Percentiles rank a stretch among this genome's conserved stretches.
Conservation (phyloP, 106 monocot species). For the Hemerocallis citrina region DNA sequence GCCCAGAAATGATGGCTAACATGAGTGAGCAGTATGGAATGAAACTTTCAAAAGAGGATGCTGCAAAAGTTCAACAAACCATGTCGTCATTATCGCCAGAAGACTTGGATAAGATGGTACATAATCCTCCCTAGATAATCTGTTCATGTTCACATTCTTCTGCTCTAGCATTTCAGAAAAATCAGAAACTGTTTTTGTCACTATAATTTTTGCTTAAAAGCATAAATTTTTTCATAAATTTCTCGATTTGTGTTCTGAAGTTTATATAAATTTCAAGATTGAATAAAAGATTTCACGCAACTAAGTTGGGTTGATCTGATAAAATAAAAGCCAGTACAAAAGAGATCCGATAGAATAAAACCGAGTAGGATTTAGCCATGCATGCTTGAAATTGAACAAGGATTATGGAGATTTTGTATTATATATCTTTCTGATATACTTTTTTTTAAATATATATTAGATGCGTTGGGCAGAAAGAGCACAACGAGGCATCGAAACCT, state of each 20-base stretch:
- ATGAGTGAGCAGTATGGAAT: conserved; percentile 92
- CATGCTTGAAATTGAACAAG: too few species aligned
- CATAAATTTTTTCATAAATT: too few species aligned
- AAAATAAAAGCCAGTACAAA: too few species aligned
- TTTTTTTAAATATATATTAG: too few species aligned
- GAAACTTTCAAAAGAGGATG: conserved; percentile 90
- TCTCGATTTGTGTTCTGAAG: too few species aligned
- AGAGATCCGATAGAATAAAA: too few species aligned
- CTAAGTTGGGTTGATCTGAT: too few species aligned
- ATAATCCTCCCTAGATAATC: neutral
- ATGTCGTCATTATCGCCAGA: conserved; percentile 83
- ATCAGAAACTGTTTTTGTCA: neutral
- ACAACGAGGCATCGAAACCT: conserved; percentile 60
- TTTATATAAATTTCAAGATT: too few species aligned
- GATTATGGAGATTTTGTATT: too few species aligned
- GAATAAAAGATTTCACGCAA: too few species aligned
- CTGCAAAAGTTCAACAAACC: conserved; percentile 75
- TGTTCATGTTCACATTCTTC: neutral
- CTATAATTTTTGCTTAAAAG: neutral
- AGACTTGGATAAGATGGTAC: conserved; percentile 92
- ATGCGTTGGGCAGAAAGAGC: conserved; percentile 83
- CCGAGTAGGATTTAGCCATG: too few species aligned
- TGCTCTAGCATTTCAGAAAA: neutral
- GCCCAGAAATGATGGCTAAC: conserved; percentile 88
- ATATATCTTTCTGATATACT: too few species aligned